Evolutionary conservation across 1,284 basidiomycete species (phyloP).

Genomic region (Wallemia mellicola): DNA sequence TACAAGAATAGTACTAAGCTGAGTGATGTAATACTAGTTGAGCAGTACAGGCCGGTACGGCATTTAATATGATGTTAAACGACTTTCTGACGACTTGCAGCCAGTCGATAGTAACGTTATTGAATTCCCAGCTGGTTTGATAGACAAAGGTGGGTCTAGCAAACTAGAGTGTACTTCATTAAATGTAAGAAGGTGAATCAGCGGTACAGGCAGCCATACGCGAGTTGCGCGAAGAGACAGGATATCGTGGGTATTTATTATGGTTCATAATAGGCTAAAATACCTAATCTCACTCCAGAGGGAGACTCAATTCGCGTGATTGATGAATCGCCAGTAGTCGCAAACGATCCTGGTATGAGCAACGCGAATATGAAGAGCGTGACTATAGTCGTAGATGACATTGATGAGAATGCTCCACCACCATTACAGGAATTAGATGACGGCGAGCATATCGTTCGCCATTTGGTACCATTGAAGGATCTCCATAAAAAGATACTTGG

Average conservation of each 20-base stretch:
- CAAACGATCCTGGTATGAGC: not conserved
- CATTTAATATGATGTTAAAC: no score
- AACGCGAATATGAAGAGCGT: not conserved
- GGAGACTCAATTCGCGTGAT: not conserved
- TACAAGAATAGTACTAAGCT: not conserved
- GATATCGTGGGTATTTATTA: no score
- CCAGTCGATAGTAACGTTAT: not conserved
- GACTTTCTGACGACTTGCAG: no score
- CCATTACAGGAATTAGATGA: not conserved
- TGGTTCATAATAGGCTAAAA: no score
- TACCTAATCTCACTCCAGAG: no score
- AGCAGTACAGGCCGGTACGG: not conserved
- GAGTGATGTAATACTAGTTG: not conserved
- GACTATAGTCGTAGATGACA: not conserved
- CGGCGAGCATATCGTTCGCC: not conserved
- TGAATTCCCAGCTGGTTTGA: not conserved
- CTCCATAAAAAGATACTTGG: not conserved
- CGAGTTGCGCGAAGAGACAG: not conserved
- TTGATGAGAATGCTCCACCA: not conserved
- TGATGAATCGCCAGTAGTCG: not conserved
- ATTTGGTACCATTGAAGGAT: not conserved
- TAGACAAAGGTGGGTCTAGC: not conserved
- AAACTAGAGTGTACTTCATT: no score
- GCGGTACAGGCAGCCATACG: no score
- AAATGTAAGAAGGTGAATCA: no score